phyloP scores from a whole-genome alignment of 768 basidiomycete genomes.

The Leucocoprinus birnbaumii region DNA sequence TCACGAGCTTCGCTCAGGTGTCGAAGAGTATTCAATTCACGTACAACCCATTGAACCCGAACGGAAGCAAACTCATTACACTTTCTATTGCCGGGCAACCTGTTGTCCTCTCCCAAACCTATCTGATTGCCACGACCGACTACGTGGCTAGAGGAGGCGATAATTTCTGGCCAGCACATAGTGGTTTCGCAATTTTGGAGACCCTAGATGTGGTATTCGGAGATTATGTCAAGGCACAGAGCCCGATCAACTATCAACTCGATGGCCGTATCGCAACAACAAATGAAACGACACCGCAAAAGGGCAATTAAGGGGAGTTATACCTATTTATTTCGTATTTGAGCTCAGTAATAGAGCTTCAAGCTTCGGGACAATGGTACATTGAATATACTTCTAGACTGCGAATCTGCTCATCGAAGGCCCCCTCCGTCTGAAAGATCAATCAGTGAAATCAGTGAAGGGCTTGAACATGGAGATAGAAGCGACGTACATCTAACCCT shows the following conservation, averaged over 20 bases:
- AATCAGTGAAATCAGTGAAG: neutral
- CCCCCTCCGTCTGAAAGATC: neutral
- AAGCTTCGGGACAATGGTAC: neutral
- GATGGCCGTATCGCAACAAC: slow-evolving; percentile 22
- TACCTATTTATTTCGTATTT: neutral
- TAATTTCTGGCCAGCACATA: slow-evolving; percentile 27
- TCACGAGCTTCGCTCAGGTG: slow-evolving; percentile 41
- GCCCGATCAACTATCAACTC: slow-evolving; percentile 21
- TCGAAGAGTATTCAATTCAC: slow-evolving; percentile 32
- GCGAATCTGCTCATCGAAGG: slow-evolving; percentile 5
- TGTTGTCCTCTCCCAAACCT: slow-evolving; percentile 22
- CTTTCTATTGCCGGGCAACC: slow-evolving; percentile 24
- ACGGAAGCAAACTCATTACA: slow-evolving; percentile 26
- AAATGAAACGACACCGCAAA: slow-evolving; percentile 18
- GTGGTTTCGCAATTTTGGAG: slow-evolving; percentile 26
- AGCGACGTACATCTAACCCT: neutral
- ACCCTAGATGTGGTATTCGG: slow-evolving; percentile 30
- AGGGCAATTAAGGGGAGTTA: slow-evolving; percentile 9
- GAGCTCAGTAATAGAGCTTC: neutral
- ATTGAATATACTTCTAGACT: slow-evolving; percentile 7
- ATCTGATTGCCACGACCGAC: slow-evolving; percentile 29
- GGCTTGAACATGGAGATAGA: neutral
- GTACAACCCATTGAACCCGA: slow-evolving; percentile 25
- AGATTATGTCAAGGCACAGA: slow-evolving; percentile 23
- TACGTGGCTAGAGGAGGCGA: slow-evolving; percentile 33